These are phyloP conservation scores for Musa balbisiana DNA, from an alignment of 202 grass and related monocot species.

Conservation along the genomic window DNA sequence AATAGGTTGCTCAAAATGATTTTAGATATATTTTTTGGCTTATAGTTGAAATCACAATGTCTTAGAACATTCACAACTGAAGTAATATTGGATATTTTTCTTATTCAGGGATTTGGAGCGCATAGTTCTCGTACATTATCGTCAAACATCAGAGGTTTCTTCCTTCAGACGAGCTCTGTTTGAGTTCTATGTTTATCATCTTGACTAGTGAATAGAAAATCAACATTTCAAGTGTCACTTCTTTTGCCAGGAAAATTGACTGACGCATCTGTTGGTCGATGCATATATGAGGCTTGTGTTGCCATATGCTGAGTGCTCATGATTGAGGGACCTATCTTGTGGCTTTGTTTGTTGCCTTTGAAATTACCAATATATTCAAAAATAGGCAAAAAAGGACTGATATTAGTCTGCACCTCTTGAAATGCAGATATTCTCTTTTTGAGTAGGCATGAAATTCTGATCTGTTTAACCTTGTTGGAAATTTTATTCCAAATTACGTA, in stretches of 20 bases:
- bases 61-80: slow-evolving; percentile 20
- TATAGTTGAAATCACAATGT: too few species aligned
- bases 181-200: background rate
- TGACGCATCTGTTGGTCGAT: background rate
- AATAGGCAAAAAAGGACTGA: too few species aligned
- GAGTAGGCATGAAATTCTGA: too few species aligned
- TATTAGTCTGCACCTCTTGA: too few species aligned
- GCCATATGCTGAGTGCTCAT: background rate
- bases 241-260: background rate
- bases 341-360: background rate
- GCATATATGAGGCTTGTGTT: background rate
- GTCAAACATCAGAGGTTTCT: slow-evolving; percentile 69
- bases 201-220: background rate
- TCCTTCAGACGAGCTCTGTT: slow-evolving; percentile 22
- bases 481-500: too few species aligned
- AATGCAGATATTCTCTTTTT: too few species aligned
- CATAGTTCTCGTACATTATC: slow-evolving; percentile 97
- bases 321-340: background rate
- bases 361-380: background rate
- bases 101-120: slow-evolving; percentile 82
- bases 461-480: too few species aligned
- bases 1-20: too few species aligned
- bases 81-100: slow-evolving; percentile 35
- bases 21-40: too few species aligned
- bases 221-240: background rate